Evolutionary conservation across 1,284 basidiomycete genomes (phyloP), one percentile per base, ranked within the genome.

Genomic region (Ceratobasidium sp.): DNA sequence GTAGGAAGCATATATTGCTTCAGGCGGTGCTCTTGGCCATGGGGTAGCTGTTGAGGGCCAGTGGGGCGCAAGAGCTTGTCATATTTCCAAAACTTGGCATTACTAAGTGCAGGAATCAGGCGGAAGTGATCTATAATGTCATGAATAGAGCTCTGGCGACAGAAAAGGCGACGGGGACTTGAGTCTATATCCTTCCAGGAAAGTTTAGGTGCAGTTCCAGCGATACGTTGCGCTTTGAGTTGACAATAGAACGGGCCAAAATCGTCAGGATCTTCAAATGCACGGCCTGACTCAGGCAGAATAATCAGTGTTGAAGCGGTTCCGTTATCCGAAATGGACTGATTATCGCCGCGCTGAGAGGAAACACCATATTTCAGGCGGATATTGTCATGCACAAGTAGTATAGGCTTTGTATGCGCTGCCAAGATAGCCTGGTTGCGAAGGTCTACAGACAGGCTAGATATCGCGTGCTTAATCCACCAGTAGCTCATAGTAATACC

Each of bases 401-500:
- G 23, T 2, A 58, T 28, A 15, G 55, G 33, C 28, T 23, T 2
- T 44, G 42, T 39, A 28, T 23, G 39, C 6, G 23, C 55, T 23
- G 42, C 40, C 3, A 49, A 23, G 18, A 42, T 18, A 39, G 23
- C 12, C 15, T 58, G 20, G 12, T 40, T 33, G 10, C 23, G 6
- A 15, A 49, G 12, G 3, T n/a, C 70, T 13, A 6, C 55, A 44
- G 55, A 13, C 13, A 72, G 20, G 13, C 15, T 72, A 2, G 2
- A 10, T 1, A 72, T 44, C 15, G 9, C 18, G 2, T 60, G 10
- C 7, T 13, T 42, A 4, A 60, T 46, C 53, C 55, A 60, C 13
- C 33, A 58, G 28, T 72, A 72, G 58, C 70, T 72, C 70, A 72
- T 72, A 1, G 55, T 26, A 12, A 72, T 40, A 2, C 70, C 39